Percentiles rank a stretch among this genome's conserved stretches.
These are phyloP conservation scores for Colletotrichum spinosum DNA, from an alignment of 2,329 filamentous ascomycete genomes.

Conservation along the genomic window DNA sequence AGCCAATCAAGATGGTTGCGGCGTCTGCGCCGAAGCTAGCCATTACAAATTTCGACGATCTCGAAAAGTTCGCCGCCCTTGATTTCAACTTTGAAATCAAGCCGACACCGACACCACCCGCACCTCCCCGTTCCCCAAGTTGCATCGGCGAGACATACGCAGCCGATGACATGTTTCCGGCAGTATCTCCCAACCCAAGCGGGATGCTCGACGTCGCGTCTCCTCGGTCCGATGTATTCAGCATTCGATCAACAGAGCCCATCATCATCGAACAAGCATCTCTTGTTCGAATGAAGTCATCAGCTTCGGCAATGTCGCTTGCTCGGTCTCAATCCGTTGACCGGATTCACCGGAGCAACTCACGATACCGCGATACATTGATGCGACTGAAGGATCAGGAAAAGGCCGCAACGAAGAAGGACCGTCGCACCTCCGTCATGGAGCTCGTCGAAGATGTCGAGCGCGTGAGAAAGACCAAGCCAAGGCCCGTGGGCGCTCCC, in stretches of 20 bases:
- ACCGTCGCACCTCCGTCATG: slow-evolving; percentile 45
- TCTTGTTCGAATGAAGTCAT: slow-evolving; percentile 49
- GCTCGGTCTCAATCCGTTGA: slow-evolving; percentile 53
- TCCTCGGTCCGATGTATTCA: slow-evolving; percentile 49
- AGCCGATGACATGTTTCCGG: slow-evolving; percentile 19
- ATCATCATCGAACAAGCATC: slow-evolving; percentile 55
- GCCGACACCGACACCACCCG: slow-evolving; percentile 38
- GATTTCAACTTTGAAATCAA: slow-evolving; percentile 55
- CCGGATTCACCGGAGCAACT: slow-evolving; percentile 45
- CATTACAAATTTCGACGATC: slow-evolving; percentile 60
- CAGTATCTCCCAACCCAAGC: slow-evolving; percentile 33
- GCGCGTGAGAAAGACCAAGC: slow-evolving; percentile 36
- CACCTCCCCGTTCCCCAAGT: slow-evolving; percentile 43
- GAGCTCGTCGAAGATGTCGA: slow-evolving; percentile 41
- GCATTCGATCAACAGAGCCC: slow-evolving; percentile 49
- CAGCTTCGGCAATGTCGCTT: slow-evolving; percentile 42
- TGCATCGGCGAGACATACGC: slow-evolving; percentile 50
- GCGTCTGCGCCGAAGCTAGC: slow-evolving; percentile 42
- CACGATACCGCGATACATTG: slow-evolving; percentile 46
- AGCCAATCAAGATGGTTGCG: not conserved
- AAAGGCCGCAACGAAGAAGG: slow-evolving; percentile 21
- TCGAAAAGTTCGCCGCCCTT: slow-evolving; percentile 90
- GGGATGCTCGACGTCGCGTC: slow-evolving; percentile 43
- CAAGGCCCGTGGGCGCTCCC: slow-evolving; percentile 44
- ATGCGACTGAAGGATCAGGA: slow-evolving; percentile 14